phyloP scores from a whole-genome alignment of 2,329 filamentous ascomycete species.

The Falciphora oryzae region DNA sequence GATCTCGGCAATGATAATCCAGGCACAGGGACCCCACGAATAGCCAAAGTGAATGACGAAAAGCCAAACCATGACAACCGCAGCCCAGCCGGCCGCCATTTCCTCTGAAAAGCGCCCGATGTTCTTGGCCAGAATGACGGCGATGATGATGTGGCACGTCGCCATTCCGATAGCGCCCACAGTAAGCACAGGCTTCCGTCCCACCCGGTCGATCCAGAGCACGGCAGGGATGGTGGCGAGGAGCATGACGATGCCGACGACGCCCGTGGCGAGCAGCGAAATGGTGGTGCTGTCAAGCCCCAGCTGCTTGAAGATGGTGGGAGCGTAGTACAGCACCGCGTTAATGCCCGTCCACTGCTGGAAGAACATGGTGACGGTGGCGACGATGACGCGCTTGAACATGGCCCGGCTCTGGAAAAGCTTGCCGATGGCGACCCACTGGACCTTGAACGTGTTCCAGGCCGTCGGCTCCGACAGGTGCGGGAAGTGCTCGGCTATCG shows the following conservation, averaged over 20 bases:
- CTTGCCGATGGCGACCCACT: slow-evolving; percentile 61
- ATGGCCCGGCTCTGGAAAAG: slow-evolving; percentile 61
- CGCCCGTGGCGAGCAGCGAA: slow-evolving; percentile 62
- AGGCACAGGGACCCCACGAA: slow-evolving; percentile 67
- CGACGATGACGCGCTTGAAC: slow-evolving; percentile 60
- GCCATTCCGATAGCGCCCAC: slow-evolving; percentile 66
- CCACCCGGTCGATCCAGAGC: slow-evolving; percentile 58
- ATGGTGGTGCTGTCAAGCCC: slow-evolving; percentile 47
- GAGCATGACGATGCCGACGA: slow-evolving; percentile 67
- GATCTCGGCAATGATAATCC: slow-evolving; percentile 70
- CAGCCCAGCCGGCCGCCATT: slow-evolving; percentile 63
- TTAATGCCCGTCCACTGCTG: slow-evolving; percentile 49
- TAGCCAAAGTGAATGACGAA: slow-evolving; percentile 69
- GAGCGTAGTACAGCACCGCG: slow-evolving; percentile 63
- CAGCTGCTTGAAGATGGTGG: slow-evolving; percentile 62
- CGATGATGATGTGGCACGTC: slow-evolving; percentile 65
- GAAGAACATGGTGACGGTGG: slow-evolving; percentile 58
- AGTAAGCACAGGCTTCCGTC: slow-evolving; percentile 56
- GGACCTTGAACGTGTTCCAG: slow-evolving; percentile 61
- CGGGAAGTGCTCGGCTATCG: slow-evolving; percentile 62
- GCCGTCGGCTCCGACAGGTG: slow-evolving; percentile 52
- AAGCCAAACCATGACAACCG: slow-evolving; percentile 62
- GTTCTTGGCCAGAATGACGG: slow-evolving; percentile 60
- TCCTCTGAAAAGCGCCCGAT: slow-evolving; percentile 53
- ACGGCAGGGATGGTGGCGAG: slow-evolving; percentile 61